Evolutionary conservation across 306 rosid species (phyloP), one percentile per base, ranked within the genome.

Genomic region (Fragaria nilgerrensis): DNA sequence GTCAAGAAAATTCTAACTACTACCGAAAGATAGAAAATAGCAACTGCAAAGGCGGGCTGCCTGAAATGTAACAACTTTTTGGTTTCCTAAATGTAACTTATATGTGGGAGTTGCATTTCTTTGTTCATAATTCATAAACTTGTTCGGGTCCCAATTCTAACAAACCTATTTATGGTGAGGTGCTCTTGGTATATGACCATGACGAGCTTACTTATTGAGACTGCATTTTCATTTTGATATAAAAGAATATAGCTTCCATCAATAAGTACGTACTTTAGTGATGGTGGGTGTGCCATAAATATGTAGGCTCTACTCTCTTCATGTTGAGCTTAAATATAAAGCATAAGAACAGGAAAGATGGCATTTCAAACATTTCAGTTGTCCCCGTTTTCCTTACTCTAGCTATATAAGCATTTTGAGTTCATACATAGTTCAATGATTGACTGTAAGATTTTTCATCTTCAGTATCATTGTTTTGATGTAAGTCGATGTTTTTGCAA

Each of bases 301-400:
- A 50, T 7, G 75, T 50, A 50, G 75, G 75, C 75, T 50, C 75
- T 20, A 49, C 56, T 49, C 20, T 29, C 3, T 71, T 49, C 56
- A 34, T 32, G 9, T 27, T 25, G 66, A 13, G 19, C 34, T 59
- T 25, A 59, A 12, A 25, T 12, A 14, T 48, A 15, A 58, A 58
- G 32, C 20, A 48, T 5, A 23, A 58, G 64, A 58, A 53, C 23
- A 53, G 9, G 25, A 53, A 53, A 9, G 0, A 17, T 20, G 23
- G 20, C 1, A 45, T 47, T 47, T 47, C 48, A 47, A 47, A 43
- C 50, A 47, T 47, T 50, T 14, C 19, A 17, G 22, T 17, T 49
- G n/a, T 49, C 16, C n/a, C 55, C 7, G 2, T 49, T 49, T 49
- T 49, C 55, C n/a, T 4, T 49, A 5, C 1, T 49, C 8, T 29